A percentile compares a stretch with the other conserved stretches of the same genome.
phyloP scores from a whole-genome alignment of 2,329 filamentous ascomycete species.

The Xylariaceae sp. region DNA sequence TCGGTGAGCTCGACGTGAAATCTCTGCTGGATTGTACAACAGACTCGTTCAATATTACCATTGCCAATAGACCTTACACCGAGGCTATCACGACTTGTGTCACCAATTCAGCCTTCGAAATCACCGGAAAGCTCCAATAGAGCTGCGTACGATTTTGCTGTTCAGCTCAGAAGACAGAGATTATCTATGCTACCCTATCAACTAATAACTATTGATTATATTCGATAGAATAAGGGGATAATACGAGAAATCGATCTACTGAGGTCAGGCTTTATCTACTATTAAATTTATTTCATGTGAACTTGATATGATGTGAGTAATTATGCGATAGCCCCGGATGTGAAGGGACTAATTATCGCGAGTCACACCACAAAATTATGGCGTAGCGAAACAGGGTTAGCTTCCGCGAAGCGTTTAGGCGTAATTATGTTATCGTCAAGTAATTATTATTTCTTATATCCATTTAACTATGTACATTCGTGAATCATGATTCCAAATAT shows the following conservation, averaged over 20 bases:
- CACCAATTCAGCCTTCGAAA: conserved; percentile 5
- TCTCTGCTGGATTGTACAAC: conserved; percentile 1
- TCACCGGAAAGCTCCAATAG: conserved; percentile 11
- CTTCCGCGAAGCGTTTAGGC: too few species aligned
- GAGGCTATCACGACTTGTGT: conserved; percentile 9
- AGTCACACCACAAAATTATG: background rate
- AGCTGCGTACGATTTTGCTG: too few species aligned
- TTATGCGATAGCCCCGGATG: background rate
- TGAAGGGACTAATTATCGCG: background rate
- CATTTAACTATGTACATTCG: background rate
- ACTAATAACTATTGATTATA: too few species aligned
- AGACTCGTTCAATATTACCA: background rate
- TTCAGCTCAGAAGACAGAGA: too few species aligned
- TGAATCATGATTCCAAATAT: conserved; percentile 3
- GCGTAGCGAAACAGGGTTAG: background rate
- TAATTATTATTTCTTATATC: background rate
- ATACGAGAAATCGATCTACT: too few species aligned
- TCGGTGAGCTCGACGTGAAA: conserved; percentile 9
- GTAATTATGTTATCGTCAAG: too few species aligned
- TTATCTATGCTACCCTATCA: too few species aligned
- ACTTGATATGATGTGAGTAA: background rate
- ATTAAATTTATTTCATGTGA: background rate
- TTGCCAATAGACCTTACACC: background rate
- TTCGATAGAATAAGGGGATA: too few species aligned
- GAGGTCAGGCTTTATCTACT: background rate